These are phyloP conservation scores for Orychophragmus violaceus DNA, from an alignment of 345 rosid genomes.

Conservation along the genomic window DNA sequence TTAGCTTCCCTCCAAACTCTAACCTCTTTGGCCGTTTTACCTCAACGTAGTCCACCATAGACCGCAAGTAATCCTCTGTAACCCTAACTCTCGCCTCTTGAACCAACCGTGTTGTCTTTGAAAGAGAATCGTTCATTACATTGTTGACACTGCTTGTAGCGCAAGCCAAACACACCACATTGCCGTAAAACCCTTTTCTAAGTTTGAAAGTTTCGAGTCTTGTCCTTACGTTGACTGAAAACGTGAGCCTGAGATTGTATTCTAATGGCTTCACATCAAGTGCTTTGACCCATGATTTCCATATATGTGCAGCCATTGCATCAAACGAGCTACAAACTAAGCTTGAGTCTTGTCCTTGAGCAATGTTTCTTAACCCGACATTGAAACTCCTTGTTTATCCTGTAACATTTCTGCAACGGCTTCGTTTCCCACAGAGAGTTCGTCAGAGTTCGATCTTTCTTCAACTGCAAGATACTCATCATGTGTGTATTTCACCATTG, in stretches of 20 bases:
- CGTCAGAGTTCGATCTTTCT: constrained; percentile 63
- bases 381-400: constrained; percentile 62
- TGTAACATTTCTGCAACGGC: constrained; percentile 70
- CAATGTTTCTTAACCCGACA: constrained; percentile 47
- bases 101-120: constrained; percentile 49
- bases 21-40: constrained; percentile 61
- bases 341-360: constrained; percentile 38
- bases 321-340: constrained; percentile 62
- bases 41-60: constrained; percentile 65
- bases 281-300: constrained; percentile 94
- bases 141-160: constrained; percentile 54
- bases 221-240: constrained; percentile 71
- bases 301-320: constrained; percentile 84
- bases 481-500: constrained; percentile 51
- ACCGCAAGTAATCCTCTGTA: constrained; percentile 71
- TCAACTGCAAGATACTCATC: constrained; percentile 63
- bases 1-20: constrained; percentile 84
- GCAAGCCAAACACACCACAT: constrained; percentile 76
- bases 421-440: constrained; percentile 56
- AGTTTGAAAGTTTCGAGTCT: constrained; percentile 54
- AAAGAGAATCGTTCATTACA: constrained; percentile 42
- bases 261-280: constrained; percentile 65
- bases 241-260: constrained; percentile 70
- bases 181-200: constrained; percentile 73
- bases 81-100: constrained; percentile 54